Conservation (phyloP, 2,329 filamentous ascomycete species). For the Tolypocladium amazonense region DNA sequence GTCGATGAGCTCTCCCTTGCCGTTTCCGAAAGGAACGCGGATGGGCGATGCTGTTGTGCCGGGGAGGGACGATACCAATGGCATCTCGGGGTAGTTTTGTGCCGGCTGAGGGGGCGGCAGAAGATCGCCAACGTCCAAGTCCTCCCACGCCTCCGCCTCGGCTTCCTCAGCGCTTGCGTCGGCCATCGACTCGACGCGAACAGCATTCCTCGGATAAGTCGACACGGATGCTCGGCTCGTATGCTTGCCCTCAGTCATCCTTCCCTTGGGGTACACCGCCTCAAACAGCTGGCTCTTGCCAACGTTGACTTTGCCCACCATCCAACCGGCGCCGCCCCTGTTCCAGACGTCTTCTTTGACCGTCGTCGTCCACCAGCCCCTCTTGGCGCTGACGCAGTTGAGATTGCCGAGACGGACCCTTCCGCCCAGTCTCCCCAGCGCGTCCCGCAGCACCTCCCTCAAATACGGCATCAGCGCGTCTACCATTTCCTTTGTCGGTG, state of each 20-base stretch:
- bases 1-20: constrained; percentile 85
- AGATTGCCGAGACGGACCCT: constrained; percentile 82
- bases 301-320: constrained; percentile 97
- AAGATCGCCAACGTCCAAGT: constrained; percentile 39
- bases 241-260: constrained; percentile 26
- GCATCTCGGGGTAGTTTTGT: constrained; percentile 71
- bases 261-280: constrained; percentile 72
- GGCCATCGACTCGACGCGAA: constrained; percentile 13
- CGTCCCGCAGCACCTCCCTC: constrained; percentile 62
- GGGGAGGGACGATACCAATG: constrained; percentile 73
- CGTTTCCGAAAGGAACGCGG: constrained; percentile 76
- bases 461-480: constrained; percentile 81
- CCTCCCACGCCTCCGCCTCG: constrained; percentile 6
- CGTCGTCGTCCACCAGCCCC: constrained; percentile 82
- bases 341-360: constrained; percentile 80
- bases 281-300: constrained; percentile 92
- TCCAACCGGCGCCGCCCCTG: constrained; percentile 80
- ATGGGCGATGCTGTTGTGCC: constrained; percentile 95
- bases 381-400: constrained; percentile 72
- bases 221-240: constrained; percentile 5
- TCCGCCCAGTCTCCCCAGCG: constrained; percentile 56
- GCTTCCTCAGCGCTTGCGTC: constrained; percentile 14
- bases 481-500: constrained; percentile 72
- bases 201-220: constrained; percentile 6
- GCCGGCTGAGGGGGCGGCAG: constrained; percentile 69